phyloP scores from a whole-genome alignment of 2,329 filamentous ascomycete species.

The Penicillium sp. region DNA sequence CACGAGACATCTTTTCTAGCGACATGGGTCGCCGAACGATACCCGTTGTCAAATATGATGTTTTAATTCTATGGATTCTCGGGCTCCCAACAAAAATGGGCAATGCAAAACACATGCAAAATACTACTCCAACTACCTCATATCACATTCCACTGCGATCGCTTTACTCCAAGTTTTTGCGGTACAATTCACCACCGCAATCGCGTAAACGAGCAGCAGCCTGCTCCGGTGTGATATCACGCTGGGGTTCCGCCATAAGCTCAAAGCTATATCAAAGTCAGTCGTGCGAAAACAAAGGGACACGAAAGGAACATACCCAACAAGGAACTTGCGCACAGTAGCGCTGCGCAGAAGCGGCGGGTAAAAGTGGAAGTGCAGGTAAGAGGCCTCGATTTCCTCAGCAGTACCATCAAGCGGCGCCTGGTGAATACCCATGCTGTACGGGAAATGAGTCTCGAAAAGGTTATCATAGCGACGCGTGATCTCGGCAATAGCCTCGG shows the following conservation, averaged over 20 bases:
- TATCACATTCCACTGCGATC: background rate
- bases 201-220: slow-evolving; percentile 74
- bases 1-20: background rate
- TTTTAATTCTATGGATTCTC: background rate
- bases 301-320: slow-evolving; percentile 54
- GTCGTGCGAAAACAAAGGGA: background rate
- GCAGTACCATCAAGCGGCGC: slow-evolving; percentile 79
- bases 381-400: slow-evolving; percentile 82
- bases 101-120: background rate
- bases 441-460: slow-evolving; percentile 95
- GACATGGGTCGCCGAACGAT: background rate
- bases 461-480: slow-evolving; percentile 93
- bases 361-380: slow-evolving; percentile 98
- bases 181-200: slow-evolving; percentile 81
- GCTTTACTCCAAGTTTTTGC: slow-evolving; percentile 56
- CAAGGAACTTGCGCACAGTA: slow-evolving; percentile 92
- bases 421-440: slow-evolving; percentile 96
- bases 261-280: slow-evolving; percentile 56
- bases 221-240: slow-evolving; percentile 97
- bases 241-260: slow-evolving; percentile 94
- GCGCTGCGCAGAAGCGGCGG: slow-evolving; percentile 89
- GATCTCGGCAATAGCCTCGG: slow-evolving; percentile 82
- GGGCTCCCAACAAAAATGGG: background rate
- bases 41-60: background rate
- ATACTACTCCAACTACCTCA: background rate